phyloP scores from a whole-genome alignment of 805 yeast genomes.

The Lachancea dasiensis region DNA sequence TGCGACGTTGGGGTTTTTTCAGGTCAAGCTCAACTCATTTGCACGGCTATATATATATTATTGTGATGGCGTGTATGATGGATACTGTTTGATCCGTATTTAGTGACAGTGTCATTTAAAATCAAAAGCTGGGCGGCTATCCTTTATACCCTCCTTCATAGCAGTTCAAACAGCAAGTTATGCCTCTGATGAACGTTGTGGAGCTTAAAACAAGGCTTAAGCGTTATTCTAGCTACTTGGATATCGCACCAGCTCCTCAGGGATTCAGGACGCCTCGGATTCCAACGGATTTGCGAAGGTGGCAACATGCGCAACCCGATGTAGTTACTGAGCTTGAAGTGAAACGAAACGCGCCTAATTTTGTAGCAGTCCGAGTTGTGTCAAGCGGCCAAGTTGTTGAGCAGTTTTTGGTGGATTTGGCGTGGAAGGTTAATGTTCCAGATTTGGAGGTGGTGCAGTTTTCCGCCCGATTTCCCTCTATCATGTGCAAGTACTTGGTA shows the following conservation, averaged over 20 bases:
- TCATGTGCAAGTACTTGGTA: constrained; percentile 26
- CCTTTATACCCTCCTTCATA: too few species aligned
- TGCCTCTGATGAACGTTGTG: not conserved
- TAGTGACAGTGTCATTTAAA: not conserved
- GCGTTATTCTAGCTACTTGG: constrained; percentile 19
- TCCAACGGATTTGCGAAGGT: constrained; percentile 14
- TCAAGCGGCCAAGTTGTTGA: not conserved
- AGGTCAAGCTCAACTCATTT: too few species aligned
- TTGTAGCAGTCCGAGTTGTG: constrained; percentile 2
- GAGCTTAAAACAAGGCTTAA: not conserved
- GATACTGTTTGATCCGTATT: not conserved
- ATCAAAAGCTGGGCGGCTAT: constrained; percentile 2
- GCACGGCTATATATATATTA: too few species aligned
- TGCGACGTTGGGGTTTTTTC: too few species aligned
- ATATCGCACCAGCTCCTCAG: constrained; percentile 17
- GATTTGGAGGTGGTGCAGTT: constrained; percentile 16
- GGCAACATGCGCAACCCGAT: constrained; percentile 20
- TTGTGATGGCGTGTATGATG: not conserved
- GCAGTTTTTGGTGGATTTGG: not conserved
- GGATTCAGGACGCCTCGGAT: constrained; percentile 18
- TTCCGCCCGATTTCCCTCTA: constrained; percentile 21
- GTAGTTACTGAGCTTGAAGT: constrained; percentile 8
- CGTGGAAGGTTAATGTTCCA: not conserved
- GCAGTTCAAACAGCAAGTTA: too few species aligned
- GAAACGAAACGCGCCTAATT: not conserved